phyloP scores from a whole-genome alignment of 2,329 filamentous ascomycete genomes.

The Chrysoporthe cubensis region DNA sequence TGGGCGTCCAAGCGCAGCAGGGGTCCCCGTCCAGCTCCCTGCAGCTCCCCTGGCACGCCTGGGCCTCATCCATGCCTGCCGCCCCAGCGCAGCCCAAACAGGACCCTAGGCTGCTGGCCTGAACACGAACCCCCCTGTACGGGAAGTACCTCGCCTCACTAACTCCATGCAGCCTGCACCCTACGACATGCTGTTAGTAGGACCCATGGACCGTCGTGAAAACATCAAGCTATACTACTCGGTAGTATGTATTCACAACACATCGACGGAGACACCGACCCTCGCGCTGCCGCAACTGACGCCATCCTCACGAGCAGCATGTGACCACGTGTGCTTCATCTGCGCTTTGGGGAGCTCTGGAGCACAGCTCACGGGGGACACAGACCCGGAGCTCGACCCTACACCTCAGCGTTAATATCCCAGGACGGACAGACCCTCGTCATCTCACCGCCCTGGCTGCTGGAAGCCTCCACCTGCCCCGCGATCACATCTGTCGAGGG shows the following conservation, averaged over 20 bases:
- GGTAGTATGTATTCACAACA: neutral
- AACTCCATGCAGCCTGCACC: neutral
- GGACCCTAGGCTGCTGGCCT: neutral
- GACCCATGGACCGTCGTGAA: neutral
- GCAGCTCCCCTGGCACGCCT: no score
- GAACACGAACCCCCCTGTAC: neutral
- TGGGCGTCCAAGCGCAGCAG: neutral
- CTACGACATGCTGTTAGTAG: neutral
- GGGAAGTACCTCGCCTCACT: neutral
- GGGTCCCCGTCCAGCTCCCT: neutral
- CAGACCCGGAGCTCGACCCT: neutral
- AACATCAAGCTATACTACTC: neutral
- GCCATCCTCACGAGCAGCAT: neutral
- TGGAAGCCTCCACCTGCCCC: no score
- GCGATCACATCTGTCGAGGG: no score
- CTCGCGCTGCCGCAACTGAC: neutral
- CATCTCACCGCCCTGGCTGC: no score
- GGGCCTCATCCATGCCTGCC: neutral
- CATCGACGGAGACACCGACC: conserved; percentile 12
- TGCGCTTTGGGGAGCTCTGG: neutral
- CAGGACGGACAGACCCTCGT: neutral
- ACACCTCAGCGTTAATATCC: neutral
- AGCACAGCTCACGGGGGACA: neutral
- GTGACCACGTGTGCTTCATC: neutral
- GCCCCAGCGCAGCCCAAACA: neutral